phyloP scores from a whole-genome alignment of 768 basidiomycete species.

The Mycena rosella region DNA sequence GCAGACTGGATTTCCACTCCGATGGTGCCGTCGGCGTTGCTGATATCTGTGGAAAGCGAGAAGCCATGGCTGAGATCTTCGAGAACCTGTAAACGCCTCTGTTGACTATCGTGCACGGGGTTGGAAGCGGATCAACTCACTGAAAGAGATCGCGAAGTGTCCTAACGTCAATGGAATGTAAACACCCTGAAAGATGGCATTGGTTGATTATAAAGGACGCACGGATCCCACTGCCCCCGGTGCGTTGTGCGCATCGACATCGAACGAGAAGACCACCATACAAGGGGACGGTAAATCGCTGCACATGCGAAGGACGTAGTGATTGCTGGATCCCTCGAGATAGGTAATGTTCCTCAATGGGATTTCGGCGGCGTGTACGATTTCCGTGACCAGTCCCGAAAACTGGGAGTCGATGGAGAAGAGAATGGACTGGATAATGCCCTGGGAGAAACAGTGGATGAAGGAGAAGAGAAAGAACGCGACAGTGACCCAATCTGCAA shows the following conservation, averaged over 20 bases:
- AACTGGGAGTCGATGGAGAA: conserved; percentile 60
- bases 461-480: conserved; percentile 66
- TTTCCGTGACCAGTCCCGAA: conserved; percentile 49
- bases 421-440: conserved; percentile 62
- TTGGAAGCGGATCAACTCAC: neutral
- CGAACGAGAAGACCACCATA: conserved; percentile 49
- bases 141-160: neutral
- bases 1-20: conserved; percentile 45
- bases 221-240: neutral
- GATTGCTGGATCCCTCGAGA: conserved; percentile 44
- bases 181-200: neutral
- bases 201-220: conserved; percentile 7
- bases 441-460: conserved; percentile 65
- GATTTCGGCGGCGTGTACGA: conserved; percentile 53
- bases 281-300: conserved; percentile 59
- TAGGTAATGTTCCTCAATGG: conserved; percentile 52
- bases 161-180: conserved; percentile 4
- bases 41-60: neutral
- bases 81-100: conserved; percentile 7
- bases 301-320: conserved; percentile 57
- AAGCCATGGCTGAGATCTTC: conserved; percentile 27
- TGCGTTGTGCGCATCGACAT: neutral
- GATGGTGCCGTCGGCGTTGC: conserved; percentile 29
- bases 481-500: conserved; percentile 48
- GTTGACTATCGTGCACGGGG: neutral